Conservation (phyloP, 2,329 filamentous ascomycete genomes). For the Stemphylium lycopersici region DNA sequence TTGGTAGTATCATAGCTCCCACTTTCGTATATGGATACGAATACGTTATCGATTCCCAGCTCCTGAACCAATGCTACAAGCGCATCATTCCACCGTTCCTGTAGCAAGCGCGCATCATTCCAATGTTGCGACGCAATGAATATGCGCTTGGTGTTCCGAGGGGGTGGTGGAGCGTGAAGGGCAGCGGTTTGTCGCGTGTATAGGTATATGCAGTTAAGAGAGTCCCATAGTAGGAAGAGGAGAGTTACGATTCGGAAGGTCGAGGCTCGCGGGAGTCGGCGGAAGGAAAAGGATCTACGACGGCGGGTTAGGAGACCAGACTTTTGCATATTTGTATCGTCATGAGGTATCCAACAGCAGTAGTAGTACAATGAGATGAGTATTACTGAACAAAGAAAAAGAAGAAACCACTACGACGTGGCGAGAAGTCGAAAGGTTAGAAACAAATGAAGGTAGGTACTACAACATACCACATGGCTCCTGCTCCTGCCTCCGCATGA, state of each 20-base stretch:
- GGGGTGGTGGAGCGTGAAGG: slow-evolving; percentile 16
- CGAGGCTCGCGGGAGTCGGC: slow-evolving; percentile 27
- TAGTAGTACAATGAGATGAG: background rate
- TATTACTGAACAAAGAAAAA: background rate
- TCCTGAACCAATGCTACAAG: slow-evolving; percentile 62
- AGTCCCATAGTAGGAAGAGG: slow-evolving; percentile 30
- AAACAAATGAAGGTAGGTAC: background rate
- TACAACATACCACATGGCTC: slow-evolving; percentile 3
- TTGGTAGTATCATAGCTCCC: slow-evolving; percentile 74
- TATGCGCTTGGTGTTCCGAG: slow-evolving; percentile 49
- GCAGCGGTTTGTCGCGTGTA: slow-evolving; percentile 24
- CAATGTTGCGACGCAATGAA: slow-evolving; percentile 74
- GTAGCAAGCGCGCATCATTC: slow-evolving; percentile 67
- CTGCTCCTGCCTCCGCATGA: background rate
- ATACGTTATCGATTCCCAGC: slow-evolving; percentile 69
- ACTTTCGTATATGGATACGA: slow-evolving; percentile 70
- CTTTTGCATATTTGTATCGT: background rate
- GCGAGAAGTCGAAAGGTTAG: background rate
- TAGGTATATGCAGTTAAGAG: slow-evolving; percentile 26
- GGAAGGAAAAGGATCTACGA: slow-evolving; percentile 24
- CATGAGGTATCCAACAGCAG: background rate
- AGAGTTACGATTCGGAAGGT: slow-evolving; percentile 26
- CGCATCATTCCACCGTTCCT: slow-evolving; percentile 67
- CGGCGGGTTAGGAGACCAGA: slow-evolving; percentile 16
- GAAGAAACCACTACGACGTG: background rate